These are phyloP conservation scores for Sporothrix globosa DNA, from an alignment of 2,329 filamentous ascomycete species.

Conservation along the genomic window DNA sequence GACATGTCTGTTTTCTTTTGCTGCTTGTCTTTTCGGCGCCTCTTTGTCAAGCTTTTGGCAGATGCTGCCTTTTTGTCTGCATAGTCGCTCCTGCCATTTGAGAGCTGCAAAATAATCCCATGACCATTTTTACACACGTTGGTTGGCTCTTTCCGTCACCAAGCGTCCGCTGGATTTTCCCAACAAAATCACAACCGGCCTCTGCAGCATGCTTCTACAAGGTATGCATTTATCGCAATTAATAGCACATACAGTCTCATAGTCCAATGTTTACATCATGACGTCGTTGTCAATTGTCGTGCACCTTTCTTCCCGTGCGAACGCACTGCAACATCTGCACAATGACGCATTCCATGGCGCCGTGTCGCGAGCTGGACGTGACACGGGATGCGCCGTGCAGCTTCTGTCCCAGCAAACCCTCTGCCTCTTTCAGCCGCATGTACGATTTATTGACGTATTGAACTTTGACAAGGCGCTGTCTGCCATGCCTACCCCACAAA, in stretches of 20 bases:
- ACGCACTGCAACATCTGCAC: not conserved
- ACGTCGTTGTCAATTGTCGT: not conserved
- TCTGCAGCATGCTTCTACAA: not conserved
- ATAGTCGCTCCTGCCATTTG: not conserved
- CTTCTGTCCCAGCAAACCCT: not conserved
- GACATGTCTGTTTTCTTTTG: not conserved
- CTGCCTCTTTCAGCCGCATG: not conserved
- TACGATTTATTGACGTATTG: not conserved
- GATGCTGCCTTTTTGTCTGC: not conserved
- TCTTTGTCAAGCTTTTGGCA: too few species aligned
- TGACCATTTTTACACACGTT: not conserved
- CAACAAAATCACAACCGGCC: slow-evolving; percentile 8
- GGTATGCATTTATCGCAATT: not conserved
- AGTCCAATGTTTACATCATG: not conserved
- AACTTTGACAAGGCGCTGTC: too few species aligned
- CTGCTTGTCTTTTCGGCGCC: not conserved
- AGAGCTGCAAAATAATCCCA: not conserved
- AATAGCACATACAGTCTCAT: too few species aligned
- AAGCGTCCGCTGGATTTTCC: not conserved
- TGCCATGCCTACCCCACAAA: not conserved
- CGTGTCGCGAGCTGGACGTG: not conserved
- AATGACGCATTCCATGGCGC: slow-evolving; percentile 23
- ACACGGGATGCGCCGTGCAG: slow-evolving; percentile 4
- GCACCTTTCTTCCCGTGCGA: not conserved
- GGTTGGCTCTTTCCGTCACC: not conserved